Percentiles rank a stretch among this genome's conserved stretches.
Evolutionary conservation across 1,284 basidiomycete species (phyloP).

Genomic region (Cronartium quercuum): DNA sequence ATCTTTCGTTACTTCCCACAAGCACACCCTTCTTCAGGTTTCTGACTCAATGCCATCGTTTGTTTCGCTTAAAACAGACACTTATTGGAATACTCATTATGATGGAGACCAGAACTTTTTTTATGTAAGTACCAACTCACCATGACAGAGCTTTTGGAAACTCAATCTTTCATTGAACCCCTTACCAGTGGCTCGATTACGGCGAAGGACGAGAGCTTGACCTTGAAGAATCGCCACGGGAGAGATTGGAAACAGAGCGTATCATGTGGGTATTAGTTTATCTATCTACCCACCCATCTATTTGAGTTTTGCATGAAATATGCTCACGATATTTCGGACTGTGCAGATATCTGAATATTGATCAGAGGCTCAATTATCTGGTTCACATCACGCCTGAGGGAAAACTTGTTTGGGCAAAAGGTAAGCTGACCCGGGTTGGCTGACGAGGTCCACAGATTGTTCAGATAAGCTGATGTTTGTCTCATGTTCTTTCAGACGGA

Average conservation of each 20-base stretch:
- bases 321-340: background rate
- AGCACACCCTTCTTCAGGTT: conserved; percentile 3
- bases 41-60: background rate
- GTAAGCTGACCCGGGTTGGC: background rate
- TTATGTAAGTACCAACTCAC: conserved; percentile 54
- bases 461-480: background rate
- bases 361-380: conserved; percentile 67
- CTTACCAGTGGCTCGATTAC: conserved; percentile 60
- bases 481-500: conserved; percentile 51
- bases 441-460: too few relatives aligned
- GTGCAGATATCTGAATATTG: conserved; percentile 60
- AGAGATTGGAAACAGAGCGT: conserved; percentile 62
- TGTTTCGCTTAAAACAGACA: conserved; percentile 48
- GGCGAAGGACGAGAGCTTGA: conserved; percentile 63
- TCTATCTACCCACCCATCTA: too few relatives aligned
- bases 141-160: background rate
- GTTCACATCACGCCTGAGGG: conserved; percentile 62
- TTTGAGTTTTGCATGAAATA: background rate
- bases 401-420: conserved; percentile 62
- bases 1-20: conserved; percentile 39
- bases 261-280: conserved; percentile 46
- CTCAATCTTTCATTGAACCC: background rate
- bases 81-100: conserved; percentile 59
- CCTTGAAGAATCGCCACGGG: conserved; percentile 61
- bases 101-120: conserved; percentile 64